These are phyloP conservation scores for Rhizopogon salebrosus DNA, from an alignment of 768 basidiomycete species.

Conservation along the genomic window DNA sequence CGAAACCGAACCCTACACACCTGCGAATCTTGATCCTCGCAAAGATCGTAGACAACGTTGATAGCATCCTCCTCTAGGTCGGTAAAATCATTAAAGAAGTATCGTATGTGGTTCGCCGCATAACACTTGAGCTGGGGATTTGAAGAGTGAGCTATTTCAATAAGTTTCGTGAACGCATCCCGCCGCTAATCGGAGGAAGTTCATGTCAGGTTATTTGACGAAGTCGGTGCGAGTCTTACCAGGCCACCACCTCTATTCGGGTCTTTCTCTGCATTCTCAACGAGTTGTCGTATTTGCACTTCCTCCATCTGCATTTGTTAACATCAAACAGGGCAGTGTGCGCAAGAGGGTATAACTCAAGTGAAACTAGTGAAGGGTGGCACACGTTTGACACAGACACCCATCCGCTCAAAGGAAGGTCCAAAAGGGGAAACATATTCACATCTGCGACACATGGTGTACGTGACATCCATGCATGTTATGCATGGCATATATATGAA, in stretches of 20 bases:
- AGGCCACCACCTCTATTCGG: slow-evolving; percentile 32
- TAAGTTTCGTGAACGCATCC: slow-evolving; percentile 46
- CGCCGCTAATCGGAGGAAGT: slow-evolving; percentile 36
- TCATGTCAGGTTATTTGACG: slow-evolving; percentile 5
- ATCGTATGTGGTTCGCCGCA: slow-evolving; percentile 51
- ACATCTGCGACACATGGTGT: slow-evolving; percentile 7
- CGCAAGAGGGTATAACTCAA: neutral
- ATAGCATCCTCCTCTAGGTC: slow-evolving; percentile 73
- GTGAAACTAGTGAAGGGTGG: neutral
- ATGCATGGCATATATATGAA: neutral
- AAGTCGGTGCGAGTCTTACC: slow-evolving; percentile 25
- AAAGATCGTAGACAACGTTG: slow-evolving; percentile 74
- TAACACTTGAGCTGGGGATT: slow-evolving; percentile 45
- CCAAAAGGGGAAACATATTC: slow-evolving; percentile 20
- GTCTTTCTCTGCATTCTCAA: slow-evolving; percentile 40
- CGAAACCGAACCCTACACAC: slow-evolving; percentile 28
- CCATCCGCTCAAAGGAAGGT: neutral
- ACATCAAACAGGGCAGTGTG: neutral
- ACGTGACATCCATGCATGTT: neutral
- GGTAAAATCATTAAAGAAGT: slow-evolving; percentile 61
- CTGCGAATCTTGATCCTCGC: slow-evolving; percentile 57
- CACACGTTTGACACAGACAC: neutral
- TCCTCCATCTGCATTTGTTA: slow-evolving; percentile 3
- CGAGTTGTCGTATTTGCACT: slow-evolving; percentile 25
- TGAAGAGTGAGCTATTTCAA: slow-evolving; percentile 46